These are phyloP conservation scores for Pichia manshurica DNA, from an alignment of 805 yeast species.

Conservation along the genomic window DNA sequence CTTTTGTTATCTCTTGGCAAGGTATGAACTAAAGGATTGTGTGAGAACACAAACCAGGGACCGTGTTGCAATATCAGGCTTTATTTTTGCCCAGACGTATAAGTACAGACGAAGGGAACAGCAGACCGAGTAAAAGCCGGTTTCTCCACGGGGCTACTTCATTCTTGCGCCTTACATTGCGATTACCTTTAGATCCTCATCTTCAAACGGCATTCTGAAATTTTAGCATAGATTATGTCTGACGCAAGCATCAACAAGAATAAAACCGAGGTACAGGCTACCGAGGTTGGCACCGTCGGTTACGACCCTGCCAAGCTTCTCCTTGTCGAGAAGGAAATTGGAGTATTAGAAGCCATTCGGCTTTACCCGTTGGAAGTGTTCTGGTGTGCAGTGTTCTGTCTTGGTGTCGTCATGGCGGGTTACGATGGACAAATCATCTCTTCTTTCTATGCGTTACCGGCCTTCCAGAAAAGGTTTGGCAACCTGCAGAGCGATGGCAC, in stretches of 20 bases:
- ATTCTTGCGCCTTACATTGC: too few species aligned
- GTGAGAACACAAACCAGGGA: too few species aligned
- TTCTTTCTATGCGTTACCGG: conserved; percentile 20
- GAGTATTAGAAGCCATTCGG: conserved; percentile 29
- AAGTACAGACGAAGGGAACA: too few species aligned
- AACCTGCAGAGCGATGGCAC: conserved; percentile 20
- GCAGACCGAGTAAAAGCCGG: too few species aligned
- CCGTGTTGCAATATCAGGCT: too few species aligned
- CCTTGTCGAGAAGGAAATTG: conserved; percentile 18
- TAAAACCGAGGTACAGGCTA: background rate
- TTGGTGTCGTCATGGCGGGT: conserved; percentile 36
- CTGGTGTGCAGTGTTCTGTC: conserved; percentile 36
- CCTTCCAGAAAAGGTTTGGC: conserved; percentile 15
- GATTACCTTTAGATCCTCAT: too few species aligned
- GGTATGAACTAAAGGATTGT: too few species aligned
- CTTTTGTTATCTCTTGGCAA: too few species aligned
- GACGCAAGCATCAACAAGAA: background rate
- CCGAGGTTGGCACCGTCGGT: conserved; percentile 1
- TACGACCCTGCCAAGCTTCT: conserved; percentile 3
- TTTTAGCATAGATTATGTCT: too few species aligned
- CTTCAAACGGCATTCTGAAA: too few species aligned
- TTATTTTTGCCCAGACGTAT: too few species aligned
- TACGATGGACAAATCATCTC: conserved; percentile 38
- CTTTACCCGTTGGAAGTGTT: conserved; percentile 35
- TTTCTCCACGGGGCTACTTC: too few species aligned